Conservation (phyloP, 495 filamentous ascomycete species). For the Ramalina intermedia region DNA sequence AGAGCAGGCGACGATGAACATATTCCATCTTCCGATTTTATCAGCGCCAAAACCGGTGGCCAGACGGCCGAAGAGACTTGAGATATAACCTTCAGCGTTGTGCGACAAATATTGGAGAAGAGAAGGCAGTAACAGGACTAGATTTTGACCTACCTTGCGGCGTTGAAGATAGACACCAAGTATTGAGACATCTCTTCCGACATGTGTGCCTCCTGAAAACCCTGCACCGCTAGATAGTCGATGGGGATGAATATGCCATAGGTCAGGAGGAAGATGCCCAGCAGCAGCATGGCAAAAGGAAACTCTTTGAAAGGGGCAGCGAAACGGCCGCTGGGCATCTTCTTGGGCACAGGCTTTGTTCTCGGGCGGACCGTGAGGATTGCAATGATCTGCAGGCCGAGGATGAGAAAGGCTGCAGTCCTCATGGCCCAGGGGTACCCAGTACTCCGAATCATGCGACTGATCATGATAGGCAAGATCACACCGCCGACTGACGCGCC, state of each 20-base stretch:
- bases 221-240: neutral
- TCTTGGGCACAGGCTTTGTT: neutral
- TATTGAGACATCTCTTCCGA: neutral
- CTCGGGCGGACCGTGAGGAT: neutral
- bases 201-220: neutral
- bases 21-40: neutral
- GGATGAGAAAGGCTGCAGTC: neutral
- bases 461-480: neutral
- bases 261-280: neutral
- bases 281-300: neutral
- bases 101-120: neutral
- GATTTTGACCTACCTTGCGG: neutral
- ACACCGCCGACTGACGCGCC: neutral
- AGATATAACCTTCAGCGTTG: neutral
- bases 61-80: neutral
- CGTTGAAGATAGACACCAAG: neutral
- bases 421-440: neutral
- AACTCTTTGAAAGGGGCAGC: neutral
- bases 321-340: neutral
- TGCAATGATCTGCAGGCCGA: neutral
- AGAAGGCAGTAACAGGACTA: too few relatives aligned
- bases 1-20: neutral
- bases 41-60: neutral
- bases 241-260: neutral
- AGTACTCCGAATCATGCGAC: neutral